phyloP scores from a whole-genome alignment of 2,329 filamentous ascomycete genomes.

The Cladosporium phlei region DNA sequence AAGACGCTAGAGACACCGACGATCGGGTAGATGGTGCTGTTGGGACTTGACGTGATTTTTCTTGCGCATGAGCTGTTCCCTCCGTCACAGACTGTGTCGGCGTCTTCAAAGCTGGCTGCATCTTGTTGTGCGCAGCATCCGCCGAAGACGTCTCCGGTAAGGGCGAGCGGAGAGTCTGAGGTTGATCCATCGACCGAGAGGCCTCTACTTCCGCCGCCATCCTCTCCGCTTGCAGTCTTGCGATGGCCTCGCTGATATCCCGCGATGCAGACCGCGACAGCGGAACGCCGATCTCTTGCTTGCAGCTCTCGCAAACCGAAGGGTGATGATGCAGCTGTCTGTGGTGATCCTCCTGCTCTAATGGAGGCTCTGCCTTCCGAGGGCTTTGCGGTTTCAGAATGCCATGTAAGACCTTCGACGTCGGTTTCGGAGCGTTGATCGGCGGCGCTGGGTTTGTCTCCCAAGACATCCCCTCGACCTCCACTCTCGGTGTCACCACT shows the following conservation, averaged over 20 bases:
- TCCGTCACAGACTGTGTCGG: not conserved
- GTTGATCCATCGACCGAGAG: not conserved
- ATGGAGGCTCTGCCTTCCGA: not conserved
- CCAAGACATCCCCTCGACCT: not conserved
- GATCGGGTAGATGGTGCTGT: too few relatives aligned
- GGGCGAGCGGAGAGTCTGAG: too few relatives aligned
- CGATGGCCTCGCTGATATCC: not conserved
- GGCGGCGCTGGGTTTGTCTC: not conserved
- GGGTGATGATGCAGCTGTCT: not conserved
- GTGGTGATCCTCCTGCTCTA: not conserved
- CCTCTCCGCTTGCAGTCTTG: not conserved
- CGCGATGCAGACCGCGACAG: not conserved
- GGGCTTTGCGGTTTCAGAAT: too few relatives aligned
- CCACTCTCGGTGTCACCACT: not conserved
- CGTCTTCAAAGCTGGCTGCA: too few relatives aligned
- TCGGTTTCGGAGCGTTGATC: not conserved
- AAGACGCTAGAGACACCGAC: too few relatives aligned
- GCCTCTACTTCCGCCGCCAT: not conserved
- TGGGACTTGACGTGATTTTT: not conserved
- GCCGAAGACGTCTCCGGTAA: constrained; percentile 3
- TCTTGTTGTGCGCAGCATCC: not conserved
- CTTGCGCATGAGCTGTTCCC: not conserved
- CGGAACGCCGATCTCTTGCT: not conserved
- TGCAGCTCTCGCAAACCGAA: constrained; percentile 5
- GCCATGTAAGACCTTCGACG: too few relatives aligned